Evolutionary conservation across 2,329 filamentous ascomycete genomes (phyloP), one percentile per base, ranked within the genome.

Genomic region (Pseudofabraea citricarpa): DNA sequence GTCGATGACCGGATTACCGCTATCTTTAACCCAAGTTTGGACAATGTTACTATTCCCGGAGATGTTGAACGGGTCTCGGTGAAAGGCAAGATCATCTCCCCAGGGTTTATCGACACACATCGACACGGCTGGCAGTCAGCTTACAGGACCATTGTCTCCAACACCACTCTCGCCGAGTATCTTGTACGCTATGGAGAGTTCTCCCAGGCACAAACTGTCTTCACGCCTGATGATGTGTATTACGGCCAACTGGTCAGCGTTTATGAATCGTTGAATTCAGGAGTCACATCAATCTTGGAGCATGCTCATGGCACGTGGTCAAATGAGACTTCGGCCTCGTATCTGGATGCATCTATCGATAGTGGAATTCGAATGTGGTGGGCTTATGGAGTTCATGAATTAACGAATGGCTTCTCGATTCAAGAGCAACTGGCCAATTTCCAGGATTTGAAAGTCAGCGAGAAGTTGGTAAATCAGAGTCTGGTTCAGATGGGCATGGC

Each of bases 311-410:
- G 57, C 26, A 61, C 54, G 39, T 49, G 55, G 12, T 49, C 52
- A 3, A 45, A 56, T 13, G 49, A 62, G 16, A 51, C 62, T 0
- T 55, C 69, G 0, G 60, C 65, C 16, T 70, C 73, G 0, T 72
- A 71, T 0, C 54, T 75, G 2, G 63, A 68, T 5, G 74, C 67
- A 0, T 68, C 65, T 0, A 57, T 75, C 4, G 69, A 74, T 12
- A 75, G 72, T 29, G 67, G 72, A 2, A 70, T 67, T 0, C 59
- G 72, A 0, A 68, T 74, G 1, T 72, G 69, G 45, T 75, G 70
- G 69, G 64, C 62, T 2, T 69, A 67, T 29, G 52, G 66, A 1
- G 66, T 75, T 48, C 62, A 68, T 38, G 44, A n/a, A n/a, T n/a
- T n/a, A n/a, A n/a, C n/a, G n/a, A n/a, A n/a, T n/a, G n/a, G n/a